phyloP scores from a whole-genome alignment of 768 basidiomycete species.

The Leccinum longicurvipes region DNA sequence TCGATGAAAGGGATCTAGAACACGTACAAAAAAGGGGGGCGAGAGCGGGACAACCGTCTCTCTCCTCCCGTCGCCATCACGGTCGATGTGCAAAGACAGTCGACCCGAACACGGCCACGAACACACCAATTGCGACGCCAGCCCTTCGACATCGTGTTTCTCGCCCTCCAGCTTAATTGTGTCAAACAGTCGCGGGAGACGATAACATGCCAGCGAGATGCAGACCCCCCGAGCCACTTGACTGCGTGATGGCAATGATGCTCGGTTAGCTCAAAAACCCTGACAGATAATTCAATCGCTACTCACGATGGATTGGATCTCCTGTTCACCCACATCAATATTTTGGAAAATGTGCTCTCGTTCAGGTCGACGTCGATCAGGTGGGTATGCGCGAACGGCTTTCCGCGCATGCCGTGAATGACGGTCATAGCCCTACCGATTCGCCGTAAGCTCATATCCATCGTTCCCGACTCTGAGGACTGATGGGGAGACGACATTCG shows the following conservation, averaged over 20 bases:
- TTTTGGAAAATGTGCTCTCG: conserved; percentile 23
- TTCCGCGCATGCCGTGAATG: conserved; percentile 17
- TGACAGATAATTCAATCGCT: neutral
- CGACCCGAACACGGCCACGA: conserved; percentile 42
- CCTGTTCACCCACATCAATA: conserved; percentile 40
- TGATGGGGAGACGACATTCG: neutral
- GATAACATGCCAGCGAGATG: conserved; percentile 46
- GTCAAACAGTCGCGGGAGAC: conserved; percentile 24
- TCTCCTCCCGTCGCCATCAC: conserved; percentile 1
- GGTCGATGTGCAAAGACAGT: conserved; percentile 14
- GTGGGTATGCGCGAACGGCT: conserved; percentile 18
- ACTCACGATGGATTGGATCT: conserved; percentile 30
- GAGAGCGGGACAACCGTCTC: conserved; percentile 17
- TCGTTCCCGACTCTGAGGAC: neutral
- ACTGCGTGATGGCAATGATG: conserved; percentile 17
- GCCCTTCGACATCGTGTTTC: conserved; percentile 13
- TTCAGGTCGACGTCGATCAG: conserved; percentile 29
- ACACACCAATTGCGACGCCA: conserved; percentile 30
- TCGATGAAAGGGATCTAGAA: conserved; percentile 6
- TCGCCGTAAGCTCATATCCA: neutral
- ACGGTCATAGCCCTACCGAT: conserved; percentile 20
- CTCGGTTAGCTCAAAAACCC: neutral
- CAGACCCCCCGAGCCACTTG: conserved; percentile 38
- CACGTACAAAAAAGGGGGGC: conserved; percentile 36
- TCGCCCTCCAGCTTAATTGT: conserved; percentile 11